phyloP scores from a whole-genome alignment of 2,329 filamentous ascomycete species.

The Colletotrichum sp. region DNA sequence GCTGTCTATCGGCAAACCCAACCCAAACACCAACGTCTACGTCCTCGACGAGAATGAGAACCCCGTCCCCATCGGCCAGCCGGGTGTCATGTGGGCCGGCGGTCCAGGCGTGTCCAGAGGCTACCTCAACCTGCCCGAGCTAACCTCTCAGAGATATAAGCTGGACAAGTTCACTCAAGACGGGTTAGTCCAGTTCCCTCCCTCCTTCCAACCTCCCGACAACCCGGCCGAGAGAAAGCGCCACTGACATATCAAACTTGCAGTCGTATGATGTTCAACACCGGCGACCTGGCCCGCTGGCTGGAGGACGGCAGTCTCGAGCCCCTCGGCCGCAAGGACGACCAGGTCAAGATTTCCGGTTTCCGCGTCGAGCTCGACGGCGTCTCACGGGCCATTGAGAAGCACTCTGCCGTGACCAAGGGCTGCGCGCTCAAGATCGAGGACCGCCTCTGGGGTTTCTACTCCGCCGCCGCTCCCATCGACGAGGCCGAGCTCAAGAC shows the following conservation, averaged over 20 bases:
- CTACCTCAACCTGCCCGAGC: constrained; percentile 57
- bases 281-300: constrained; percentile 64
- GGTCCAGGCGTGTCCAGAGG: constrained; percentile 60
- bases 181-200: constrained; percentile 42
- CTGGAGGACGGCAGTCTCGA: constrained; percentile 56
- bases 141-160: constrained; percentile 55
- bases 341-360: constrained; percentile 64
- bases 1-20: constrained; percentile 59
- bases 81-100: constrained; percentile 63
- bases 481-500: constrained; percentile 41
- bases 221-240: neutral
- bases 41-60: constrained; percentile 50
- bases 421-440: constrained; percentile 54
- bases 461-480: constrained; percentile 37
- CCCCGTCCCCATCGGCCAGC: constrained; percentile 50
- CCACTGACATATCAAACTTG: neutral
- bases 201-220: neutral
- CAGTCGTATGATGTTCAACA: constrained; percentile 62
- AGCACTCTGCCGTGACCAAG: constrained; percentile 49
- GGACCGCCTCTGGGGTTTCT: constrained; percentile 56
- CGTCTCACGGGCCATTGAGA: constrained; percentile 54
- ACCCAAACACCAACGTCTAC: constrained; percentile 62
- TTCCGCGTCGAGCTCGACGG: constrained; percentile 67
- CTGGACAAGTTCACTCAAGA: constrained; percentile 55
- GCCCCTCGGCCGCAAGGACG: constrained; percentile 62